phyloP scores from a whole-genome alignment of 192 early-diverging fungal genomes.

The Tieghemiomyces parasiticus region DNA sequence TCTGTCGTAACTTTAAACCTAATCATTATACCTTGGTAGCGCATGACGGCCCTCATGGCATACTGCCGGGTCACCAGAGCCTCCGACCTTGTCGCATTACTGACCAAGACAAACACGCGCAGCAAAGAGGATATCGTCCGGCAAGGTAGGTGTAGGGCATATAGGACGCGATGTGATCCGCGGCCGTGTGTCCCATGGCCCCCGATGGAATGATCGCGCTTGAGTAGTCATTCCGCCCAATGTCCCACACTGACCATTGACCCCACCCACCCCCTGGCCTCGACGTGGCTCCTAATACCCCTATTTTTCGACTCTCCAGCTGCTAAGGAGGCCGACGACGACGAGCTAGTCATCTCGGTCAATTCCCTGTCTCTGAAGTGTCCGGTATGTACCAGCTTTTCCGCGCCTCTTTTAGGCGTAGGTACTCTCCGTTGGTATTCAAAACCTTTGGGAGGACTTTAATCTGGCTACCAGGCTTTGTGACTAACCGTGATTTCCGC shows the following conservation, averaged over 20 bases:
- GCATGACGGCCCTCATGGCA: background rate
- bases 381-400: conserved; percentile 34
- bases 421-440: background rate
- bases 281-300: background rate
- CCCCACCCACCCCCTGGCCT: too few species aligned
- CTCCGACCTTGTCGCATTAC: background rate
- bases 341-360: conserved; percentile 45
- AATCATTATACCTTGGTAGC: background rate
- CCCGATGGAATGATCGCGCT: background rate
- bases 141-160: background rate
- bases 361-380: conserved; percentile 56
- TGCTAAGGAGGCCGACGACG: conserved; percentile 27
- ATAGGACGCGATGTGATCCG: background rate
- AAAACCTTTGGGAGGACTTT: background rate
- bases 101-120: background rate
- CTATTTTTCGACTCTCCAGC: background rate
- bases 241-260: background rate
- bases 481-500: background rate
- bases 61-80: background rate
- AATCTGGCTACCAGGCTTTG: background rate
- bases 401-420: background rate
- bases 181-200: background rate
- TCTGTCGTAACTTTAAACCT: background rate
- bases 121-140: background rate
- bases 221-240: background rate